phyloP scores from a whole-genome alignment of 2,329 filamentous ascomycete genomes.

The Cladobotryum protrusum region DNA sequence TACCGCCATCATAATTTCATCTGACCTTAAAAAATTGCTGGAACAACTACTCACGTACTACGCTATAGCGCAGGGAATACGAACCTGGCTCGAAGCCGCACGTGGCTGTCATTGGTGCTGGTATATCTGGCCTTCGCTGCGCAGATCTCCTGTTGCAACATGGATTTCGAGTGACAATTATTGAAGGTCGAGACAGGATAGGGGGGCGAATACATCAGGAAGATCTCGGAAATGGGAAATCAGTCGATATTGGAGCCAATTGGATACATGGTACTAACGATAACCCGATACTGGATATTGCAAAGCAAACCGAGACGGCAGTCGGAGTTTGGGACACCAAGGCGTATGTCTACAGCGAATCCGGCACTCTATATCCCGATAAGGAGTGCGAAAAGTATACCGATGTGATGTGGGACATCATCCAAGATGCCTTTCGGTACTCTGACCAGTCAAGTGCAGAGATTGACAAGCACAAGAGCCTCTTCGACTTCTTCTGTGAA shows the following conservation, averaged over 20 bases:
- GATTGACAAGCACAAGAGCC: slow-evolving; percentile 41
- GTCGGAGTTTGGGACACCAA: slow-evolving; percentile 44
- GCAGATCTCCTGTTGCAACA: slow-evolving; percentile 60
- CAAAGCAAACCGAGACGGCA: slow-evolving; percentile 51
- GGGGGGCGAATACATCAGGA: slow-evolving; percentile 58
- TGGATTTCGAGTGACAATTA: slow-evolving; percentile 60
- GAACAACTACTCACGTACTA: slow-evolving; percentile 3
- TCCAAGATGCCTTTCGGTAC: slow-evolving; percentile 60
- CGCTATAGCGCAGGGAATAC: slow-evolving; percentile 5
- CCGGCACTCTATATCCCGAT: slow-evolving; percentile 44
- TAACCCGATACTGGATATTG: slow-evolving; percentile 65
- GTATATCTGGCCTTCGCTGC: slow-evolving; percentile 64
- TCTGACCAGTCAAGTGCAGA: slow-evolving; percentile 51
- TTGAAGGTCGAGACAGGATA: slow-evolving; percentile 61
- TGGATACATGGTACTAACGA: slow-evolving; percentile 71
- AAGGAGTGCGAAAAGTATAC: slow-evolving; percentile 42
- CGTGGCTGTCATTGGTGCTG: slow-evolving; percentile 63
- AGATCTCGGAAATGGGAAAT: slow-evolving; percentile 39
- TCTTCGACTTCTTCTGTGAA: slow-evolving; percentile 48
- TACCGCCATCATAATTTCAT: not conserved
- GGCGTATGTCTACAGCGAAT: slow-evolving; percentile 50
- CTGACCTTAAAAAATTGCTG: not conserved
- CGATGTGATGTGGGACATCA: slow-evolving; percentile 59
- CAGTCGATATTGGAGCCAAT: slow-evolving; percentile 63
- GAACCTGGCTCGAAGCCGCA: slow-evolving; percentile 36